Conservation (phyloP, 1,284 basidiomycete genomes). For the Pholiota adiposa region DNA sequence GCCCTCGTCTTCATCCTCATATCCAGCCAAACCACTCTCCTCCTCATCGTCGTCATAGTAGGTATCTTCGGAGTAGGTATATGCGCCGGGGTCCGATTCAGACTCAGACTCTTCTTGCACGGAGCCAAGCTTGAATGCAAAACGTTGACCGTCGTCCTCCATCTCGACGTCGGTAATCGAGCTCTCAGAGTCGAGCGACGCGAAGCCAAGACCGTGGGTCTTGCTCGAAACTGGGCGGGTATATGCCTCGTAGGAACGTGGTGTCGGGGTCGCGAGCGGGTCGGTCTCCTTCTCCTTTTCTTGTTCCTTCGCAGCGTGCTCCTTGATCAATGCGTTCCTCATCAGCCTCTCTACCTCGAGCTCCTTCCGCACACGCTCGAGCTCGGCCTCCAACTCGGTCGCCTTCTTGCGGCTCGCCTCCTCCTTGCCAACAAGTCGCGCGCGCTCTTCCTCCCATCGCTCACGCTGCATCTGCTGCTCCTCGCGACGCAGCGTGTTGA, state of each 20-base stretch:
- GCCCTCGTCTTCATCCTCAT: constrained; percentile 72
- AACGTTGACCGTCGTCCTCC: constrained; percentile 45
- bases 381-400: constrained; percentile 33
- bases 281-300: constrained; percentile 24
- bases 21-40: constrained; percentile 55
- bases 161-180: constrained; percentile 71
- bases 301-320: not conserved
- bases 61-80: constrained; percentile 31
- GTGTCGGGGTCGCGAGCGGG: constrained; percentile 48
- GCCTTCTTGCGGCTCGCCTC: constrained; percentile 36
- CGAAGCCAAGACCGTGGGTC: constrained; percentile 51
- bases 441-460: constrained; percentile 6
- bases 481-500: constrained; percentile 27
- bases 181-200: constrained; percentile 64
- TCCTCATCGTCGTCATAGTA: constrained; percentile 38
- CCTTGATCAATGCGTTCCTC: constrained; percentile 15
- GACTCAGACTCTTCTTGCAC: constrained; percentile 52
- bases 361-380: constrained; percentile 29
- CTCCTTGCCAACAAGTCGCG: constrained; percentile 30
- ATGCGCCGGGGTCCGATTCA: constrained; percentile 36
- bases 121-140: constrained; percentile 54
- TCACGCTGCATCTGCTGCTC: constrained; percentile 33
- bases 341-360: constrained; percentile 26
- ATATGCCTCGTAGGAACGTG: constrained; percentile 38
- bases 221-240: constrained; percentile 17